A percentile compares a stretch with the other conserved stretches of the same genome.
These are phyloP conservation scores for Verbascum thapsus DNA, from an alignment of 257 asterid species.

Conservation along the genomic window DNA sequence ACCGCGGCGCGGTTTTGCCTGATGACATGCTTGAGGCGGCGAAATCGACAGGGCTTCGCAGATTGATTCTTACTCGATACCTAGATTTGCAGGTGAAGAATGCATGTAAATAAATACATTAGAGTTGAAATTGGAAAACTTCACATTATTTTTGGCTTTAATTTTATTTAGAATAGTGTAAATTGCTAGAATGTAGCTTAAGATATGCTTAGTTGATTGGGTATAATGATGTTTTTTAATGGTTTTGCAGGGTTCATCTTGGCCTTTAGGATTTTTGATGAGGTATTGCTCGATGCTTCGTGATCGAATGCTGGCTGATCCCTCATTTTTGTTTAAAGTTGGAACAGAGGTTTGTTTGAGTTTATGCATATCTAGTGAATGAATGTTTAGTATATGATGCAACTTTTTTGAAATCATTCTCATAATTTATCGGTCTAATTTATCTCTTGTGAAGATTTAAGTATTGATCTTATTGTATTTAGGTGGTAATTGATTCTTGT, in stretches of 20 bases:
- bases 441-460: no score
- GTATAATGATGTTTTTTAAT: conserved; percentile 10
- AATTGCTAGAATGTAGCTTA: not conserved
- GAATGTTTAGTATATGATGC: not conserved
- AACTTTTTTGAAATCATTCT: conserved; percentile 1
- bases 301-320: conserved; percentile 92
- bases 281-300: conserved; percentile 78
- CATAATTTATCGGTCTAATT: not conserved
- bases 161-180: conserved; percentile 6
- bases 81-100: conserved; percentile 80
- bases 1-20: conserved; percentile 68
- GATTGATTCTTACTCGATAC: conserved; percentile 69
- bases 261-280: conserved; percentile 89
- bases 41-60: conserved; percentile 61
- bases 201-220: not conserved
- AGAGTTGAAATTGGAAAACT: conserved; percentile 4
- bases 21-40: conserved; percentile 88
- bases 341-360: conserved; percentile 81
- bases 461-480: conserved; percentile 28
- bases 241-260: conserved; percentile 61
- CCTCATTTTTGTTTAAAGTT: conserved; percentile 88
- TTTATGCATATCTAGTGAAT: conserved; percentile 8
- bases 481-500: conserved; percentile 92
- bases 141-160: conserved; percentile 6
- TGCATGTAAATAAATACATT: conserved; percentile 13